Evolutionary conservation across 2,329 filamentous ascomycete genomes (phyloP).

Genomic region (Eutypa lata): DNA sequence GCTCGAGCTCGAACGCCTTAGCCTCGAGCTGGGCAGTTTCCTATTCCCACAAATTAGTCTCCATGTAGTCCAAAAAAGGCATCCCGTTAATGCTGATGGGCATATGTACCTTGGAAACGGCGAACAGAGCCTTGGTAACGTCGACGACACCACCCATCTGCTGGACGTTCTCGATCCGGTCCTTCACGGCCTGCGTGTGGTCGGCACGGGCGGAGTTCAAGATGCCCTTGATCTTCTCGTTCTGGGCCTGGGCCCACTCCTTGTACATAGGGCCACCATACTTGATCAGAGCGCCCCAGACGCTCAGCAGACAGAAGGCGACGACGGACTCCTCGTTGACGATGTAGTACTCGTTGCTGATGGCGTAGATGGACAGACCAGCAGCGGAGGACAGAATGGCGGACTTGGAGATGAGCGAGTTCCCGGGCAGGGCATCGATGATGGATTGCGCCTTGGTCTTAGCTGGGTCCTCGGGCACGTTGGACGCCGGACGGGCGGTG

Average conservation of each 20-base stretch:
- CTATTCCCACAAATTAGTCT: slow-evolving; percentile 40
- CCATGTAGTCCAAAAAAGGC: not conserved
- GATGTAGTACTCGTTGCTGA: slow-evolving; percentile 99
- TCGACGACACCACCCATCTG: slow-evolving; percentile 93
- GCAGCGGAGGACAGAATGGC: slow-evolving; percentile 93
- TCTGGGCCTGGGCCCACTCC: slow-evolving; percentile 87
- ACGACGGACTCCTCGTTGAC: slow-evolving; percentile 98
- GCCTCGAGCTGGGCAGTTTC: slow-evolving; percentile 97
- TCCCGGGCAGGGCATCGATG: slow-evolving; percentile 89
- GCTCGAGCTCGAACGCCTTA: slow-evolving; percentile 94
- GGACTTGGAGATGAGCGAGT: slow-evolving; percentile 89
- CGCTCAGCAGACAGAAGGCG: slow-evolving; percentile 84
- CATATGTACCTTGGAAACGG: slow-evolving; percentile 83
- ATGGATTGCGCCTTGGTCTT: slow-evolving; percentile 97
- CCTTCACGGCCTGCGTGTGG: slow-evolving; percentile 93
- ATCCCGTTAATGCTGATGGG: not conserved
- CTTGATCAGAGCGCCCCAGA: slow-evolving; percentile 90
- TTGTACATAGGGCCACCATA: slow-evolving; percentile 90
- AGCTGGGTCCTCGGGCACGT: slow-evolving; percentile 80
- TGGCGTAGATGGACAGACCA: slow-evolving; percentile 86
- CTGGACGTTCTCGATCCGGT: slow-evolving; percentile 89
- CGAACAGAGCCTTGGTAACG: slow-evolving; percentile 94
- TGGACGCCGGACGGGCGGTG: slow-evolving; percentile 67
- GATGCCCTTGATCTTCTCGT: slow-evolving; percentile 90
- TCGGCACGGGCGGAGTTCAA: slow-evolving; percentile 90